Evolutionary conservation across 805 yeast species (phyloP).

Genomic region (Starmera caribaea): DNA sequence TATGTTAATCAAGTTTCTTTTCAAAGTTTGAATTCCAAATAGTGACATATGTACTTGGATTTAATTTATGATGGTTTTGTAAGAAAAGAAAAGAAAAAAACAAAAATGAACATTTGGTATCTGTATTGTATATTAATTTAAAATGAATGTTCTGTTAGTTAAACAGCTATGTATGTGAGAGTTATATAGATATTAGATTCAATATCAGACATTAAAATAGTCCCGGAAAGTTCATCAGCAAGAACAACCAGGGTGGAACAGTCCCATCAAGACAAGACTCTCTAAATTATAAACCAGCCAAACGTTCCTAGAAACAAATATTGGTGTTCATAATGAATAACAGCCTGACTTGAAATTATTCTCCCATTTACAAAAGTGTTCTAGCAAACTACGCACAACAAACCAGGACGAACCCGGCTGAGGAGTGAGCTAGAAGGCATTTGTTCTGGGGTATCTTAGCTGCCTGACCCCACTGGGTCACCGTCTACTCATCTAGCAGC

Average conservation of each 20-base stretch:
- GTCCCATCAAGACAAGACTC: constrained; percentile 8
- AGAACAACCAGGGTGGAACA: constrained; percentile 22
- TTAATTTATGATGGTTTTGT: too few species aligned
- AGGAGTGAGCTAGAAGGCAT: constrained; percentile 20
- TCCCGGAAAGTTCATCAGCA: constrained; percentile 12
- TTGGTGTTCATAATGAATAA: too few species aligned
- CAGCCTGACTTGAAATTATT: constrained; percentile 4
- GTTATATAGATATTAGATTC: too few species aligned
- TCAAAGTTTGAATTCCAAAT: too few species aligned
- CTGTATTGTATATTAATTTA: too few species aligned
- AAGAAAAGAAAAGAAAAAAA: too few species aligned
- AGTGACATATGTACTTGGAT: too few species aligned
- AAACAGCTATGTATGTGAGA: background rate
- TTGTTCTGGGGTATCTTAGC: background rate
- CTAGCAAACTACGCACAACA: constrained; percentile 16
- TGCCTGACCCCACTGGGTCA: too few species aligned
- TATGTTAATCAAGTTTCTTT: too few species aligned
- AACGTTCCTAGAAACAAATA: too few species aligned
- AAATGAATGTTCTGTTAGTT: background rate
- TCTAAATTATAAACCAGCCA: background rate
- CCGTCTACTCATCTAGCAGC: too few species aligned
- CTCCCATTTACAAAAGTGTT: constrained; percentile 22
- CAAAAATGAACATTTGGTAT: too few species aligned
- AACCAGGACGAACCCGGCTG: constrained; percentile 22
- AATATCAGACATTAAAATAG: constrained; percentile 21